Conservation (phyloP, 352 stramenopile species). For the Blastocystis sp. region DNA sequence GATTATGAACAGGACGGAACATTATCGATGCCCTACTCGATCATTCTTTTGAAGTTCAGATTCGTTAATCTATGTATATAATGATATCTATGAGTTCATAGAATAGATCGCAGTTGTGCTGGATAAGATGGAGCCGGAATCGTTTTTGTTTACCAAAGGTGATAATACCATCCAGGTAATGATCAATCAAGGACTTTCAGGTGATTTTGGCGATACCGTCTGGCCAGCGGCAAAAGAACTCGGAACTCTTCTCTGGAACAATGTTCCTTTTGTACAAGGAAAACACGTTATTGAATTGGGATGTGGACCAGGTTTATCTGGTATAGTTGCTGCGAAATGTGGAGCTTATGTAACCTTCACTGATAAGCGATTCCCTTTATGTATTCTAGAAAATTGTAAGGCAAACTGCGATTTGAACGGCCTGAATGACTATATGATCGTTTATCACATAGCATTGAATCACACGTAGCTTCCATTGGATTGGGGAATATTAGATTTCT, state of each 20-base stretch:
- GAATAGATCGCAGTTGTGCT: no score
- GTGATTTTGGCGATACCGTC: neutral
- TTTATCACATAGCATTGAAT: neutral
- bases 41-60: no score
- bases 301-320: slow-evolving; percentile 10
- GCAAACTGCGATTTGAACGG: slow-evolving; percentile 20
- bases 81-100: no score
- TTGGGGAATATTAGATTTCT: neutral
- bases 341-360: neutral
- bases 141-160: no score
- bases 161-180: neutral
- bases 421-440: neutral
- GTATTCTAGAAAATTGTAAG: slow-evolving; percentile 48
- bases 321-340: slow-evolving; percentile 36
- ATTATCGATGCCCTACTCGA: no score
- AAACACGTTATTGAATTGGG: slow-evolving; percentile 38
- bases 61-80: no score
- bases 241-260: neutral
- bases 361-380: neutral
- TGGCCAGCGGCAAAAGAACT: neutral
- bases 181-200: neutral
- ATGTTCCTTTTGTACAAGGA: neutral
- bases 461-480: slow-evolving; percentile 9
- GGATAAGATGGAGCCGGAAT: no score
- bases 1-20: no score